Percentiles rank a stretch among this genome's conserved stretches.
phyloP scores from a whole-genome alignment of 495 filamentous ascomycete species.

The Parmelia sp. region DNA sequence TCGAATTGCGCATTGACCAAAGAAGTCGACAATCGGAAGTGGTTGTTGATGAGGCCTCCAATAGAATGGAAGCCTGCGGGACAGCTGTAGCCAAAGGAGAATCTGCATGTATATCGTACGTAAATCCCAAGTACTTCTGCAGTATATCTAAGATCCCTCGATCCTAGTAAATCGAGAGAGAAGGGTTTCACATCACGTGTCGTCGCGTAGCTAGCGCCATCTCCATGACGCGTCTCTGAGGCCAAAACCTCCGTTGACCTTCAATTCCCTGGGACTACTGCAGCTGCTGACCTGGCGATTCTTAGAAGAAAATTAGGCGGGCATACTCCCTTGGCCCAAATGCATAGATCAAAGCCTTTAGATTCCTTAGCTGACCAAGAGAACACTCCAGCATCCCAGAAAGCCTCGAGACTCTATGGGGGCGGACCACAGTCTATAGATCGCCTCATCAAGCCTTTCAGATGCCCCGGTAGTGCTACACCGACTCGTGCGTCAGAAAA shows the following conservation, averaged over 20 bases:
- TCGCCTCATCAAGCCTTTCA: conserved; percentile 78
- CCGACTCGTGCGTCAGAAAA: conserved; percentile 67
- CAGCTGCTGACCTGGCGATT: neutral
- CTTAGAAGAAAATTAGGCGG: neutral
- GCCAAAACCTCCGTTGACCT: neutral
- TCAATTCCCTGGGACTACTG: neutral
- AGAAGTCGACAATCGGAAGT: neutral
- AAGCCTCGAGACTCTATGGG: conserved; percentile 30
- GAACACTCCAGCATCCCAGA: conserved; percentile 33
- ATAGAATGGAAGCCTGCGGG: neutral
- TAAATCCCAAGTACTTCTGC: neutral
- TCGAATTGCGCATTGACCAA: neutral
- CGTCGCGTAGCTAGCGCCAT: neutral
- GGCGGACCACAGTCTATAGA: conserved; percentile 53
- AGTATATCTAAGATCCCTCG: neutral
- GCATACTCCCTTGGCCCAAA: neutral
- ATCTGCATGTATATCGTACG: neutral
- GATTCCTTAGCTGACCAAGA: conserved; percentile 32
- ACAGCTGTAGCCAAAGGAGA: neutral
- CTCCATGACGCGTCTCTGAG: neutral
- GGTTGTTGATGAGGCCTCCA: neutral
- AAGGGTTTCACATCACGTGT: neutral
- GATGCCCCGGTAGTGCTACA: conserved; percentile 79
- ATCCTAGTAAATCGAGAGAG: neutral
- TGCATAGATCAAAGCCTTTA: conserved; percentile 40